Evolutionary conservation across 1,284 basidiomycete genomes (phyloP), one percentile per base, ranked within the genome.

Genomic region (Spongispora temasekensis): DNA sequence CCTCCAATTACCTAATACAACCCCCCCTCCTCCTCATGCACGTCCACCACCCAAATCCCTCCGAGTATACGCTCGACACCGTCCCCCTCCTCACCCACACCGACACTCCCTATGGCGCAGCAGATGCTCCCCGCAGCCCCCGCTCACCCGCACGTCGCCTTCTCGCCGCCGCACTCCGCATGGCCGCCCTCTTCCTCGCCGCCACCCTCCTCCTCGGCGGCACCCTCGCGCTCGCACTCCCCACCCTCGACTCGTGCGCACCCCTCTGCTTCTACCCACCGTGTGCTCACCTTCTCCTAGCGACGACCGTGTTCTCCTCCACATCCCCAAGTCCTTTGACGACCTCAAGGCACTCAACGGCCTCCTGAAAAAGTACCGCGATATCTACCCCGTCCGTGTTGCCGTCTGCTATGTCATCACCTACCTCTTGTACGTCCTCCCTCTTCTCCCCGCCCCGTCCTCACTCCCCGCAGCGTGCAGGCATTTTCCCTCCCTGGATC

Each of bases 401-500:
- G 77, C 94, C 60, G 75, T 94, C 48, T 95, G 91, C 76, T 95
- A 93, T 76, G 84, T 93, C 61, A 85, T 84, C 61, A 91, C 94
- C 2, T 98, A 97, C 76, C 84, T 98, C 65, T 99, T 98, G 94
- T 96, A 68, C 60, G 85, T 80, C 55, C 51, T 23, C 53, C 19
- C 42, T 55, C 12, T 23, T 9, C 40, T 10, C 15, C 46, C 37
- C 48, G 25, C 7, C 64, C 5, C 13, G 19, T 48, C 25, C 61
- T 74, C 51, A 65, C 67, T 60, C 67, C 63, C 55, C 53, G 56
- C 72, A 95, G 94, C 76, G 83, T 98, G 5, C 97, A 99, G 81
- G 94, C 95, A 0, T 99, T 98, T 77, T 95, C 94, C 2, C 84
- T 99, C 6, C 97, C 97, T 0, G 97, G 97, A 0, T 97, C 94